Base-by-base conservation (phyloP, 352 stramenopile species). In the Blastocystis sp. region DNA sequence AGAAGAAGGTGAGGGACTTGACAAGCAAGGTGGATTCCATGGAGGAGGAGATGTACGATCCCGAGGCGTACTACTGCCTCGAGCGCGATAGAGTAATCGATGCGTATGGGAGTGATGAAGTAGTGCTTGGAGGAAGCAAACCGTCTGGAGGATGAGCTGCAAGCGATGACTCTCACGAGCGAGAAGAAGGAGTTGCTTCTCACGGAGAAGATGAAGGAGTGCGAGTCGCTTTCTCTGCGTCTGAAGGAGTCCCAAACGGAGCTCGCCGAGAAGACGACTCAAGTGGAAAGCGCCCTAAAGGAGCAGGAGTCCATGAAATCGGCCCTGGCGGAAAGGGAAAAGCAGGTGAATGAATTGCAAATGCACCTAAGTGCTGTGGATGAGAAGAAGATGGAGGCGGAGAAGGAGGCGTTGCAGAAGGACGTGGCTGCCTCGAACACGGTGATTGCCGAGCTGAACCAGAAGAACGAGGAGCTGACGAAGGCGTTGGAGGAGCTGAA, bases 31-130 rank as follows among this genome's bases (percentile, higher is more conserved):
- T 84, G 11, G 43, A 84, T 84, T 48, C 59, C 11, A 84, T 84
- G 74, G 74, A 84, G 17, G 74, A 84, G 28, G 74, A 23, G 48
- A 84, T 84, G 74, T 84, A 84, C 65, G 74, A 84, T 52, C 74
- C 74, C 11, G 74, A 84, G 48, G 74, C 74, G 38, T 84, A 84
- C 53, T 84, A 84, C 59, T 84, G 74, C 69, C 17, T 84, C 14
- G 74, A 84, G 61, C 74, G 74, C 19, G 74, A 84, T 7, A 53
- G 74, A 59, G 74, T 84, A 84, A 21, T 53, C 19, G 34, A 28
- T 66, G 14, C 10, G n/a, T 48, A 7, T 5, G 9, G 43, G 28
- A 28, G 41, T 70, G 5, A 53, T 11, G 1, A 45, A n/a, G 17
- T 84, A 84, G 74, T 84, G 45, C 43, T 52, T 84, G 2, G 45